Percentiles rank a stretch among this genome's conserved stretches.
phyloP scores from a whole-genome alignment of 73 alveolate species.

The Blepharisma japonicum region DNA sequence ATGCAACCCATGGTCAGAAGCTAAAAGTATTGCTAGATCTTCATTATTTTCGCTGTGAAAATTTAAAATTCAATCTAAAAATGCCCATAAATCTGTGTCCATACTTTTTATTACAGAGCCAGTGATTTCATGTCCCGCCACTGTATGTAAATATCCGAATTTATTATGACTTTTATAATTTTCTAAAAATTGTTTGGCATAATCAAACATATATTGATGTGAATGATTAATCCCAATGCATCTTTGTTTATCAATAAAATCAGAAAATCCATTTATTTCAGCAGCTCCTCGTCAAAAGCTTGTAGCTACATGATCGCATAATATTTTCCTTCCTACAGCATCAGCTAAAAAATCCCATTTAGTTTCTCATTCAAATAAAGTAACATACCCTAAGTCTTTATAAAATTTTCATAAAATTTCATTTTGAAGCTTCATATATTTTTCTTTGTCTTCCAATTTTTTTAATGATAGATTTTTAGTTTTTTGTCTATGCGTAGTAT shows the following conservation, averaged over 20 bases:
- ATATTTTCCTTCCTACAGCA: neutral
- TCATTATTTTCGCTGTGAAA: neutral
- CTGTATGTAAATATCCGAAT: neutral
- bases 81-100: neutral
- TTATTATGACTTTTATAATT: neutral
- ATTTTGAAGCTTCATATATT: neutral
- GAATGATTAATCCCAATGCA: neutral
- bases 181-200: neutral
- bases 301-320: neutral
- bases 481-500: neutral
- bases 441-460: neutral
- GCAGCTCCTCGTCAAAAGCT: neutral
- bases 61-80: neutral
- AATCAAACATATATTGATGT: neutral
- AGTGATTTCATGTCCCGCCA: constrained; percentile 5
- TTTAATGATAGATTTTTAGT: neutral
- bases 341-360: neutral
- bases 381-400: neutral
- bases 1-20: neutral
- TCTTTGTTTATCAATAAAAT: neutral
- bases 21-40: neutral
- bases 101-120: neutral
- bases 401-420: neutral
- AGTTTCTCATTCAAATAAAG: neutral
- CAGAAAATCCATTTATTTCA: neutral